Conservation (phyloP, 768 basidiomycete species). For the Suillus variegatus region DNA sequence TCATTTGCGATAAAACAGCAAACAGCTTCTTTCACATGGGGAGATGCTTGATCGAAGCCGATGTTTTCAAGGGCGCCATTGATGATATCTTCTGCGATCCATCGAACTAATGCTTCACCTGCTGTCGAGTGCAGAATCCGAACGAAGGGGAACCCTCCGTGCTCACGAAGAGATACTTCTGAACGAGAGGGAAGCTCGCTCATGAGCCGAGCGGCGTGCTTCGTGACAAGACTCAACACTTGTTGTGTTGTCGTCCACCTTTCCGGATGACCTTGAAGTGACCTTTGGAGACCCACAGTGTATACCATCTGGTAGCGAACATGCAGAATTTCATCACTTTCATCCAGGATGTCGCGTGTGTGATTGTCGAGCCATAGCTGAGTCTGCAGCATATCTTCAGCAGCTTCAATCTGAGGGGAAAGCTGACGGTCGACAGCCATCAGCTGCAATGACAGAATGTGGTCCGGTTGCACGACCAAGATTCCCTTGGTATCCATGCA, state of each 20-base stretch:
- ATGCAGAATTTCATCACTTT: not conserved
- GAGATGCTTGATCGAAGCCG: not conserved
- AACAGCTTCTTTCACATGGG: slow-evolving; percentile 12
- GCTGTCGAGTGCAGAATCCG: slow-evolving; percentile 18
- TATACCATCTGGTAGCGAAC: not conserved
- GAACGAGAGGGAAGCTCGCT: slow-evolving; percentile 10
- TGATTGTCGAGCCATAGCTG: slow-evolving; percentile 11
- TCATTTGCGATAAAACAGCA: slow-evolving; percentile 24
- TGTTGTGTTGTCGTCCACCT: slow-evolving; percentile 28
- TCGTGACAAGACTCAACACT: slow-evolving; percentile 27
- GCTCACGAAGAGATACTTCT: slow-evolving; percentile 17
- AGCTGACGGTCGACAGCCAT: slow-evolving; percentile 44
- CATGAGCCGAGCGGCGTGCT: slow-evolving; percentile 16
- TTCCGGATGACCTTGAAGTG: not conserved
- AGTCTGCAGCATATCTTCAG: slow-evolving; percentile 20
- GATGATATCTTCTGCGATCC: slow-evolving; percentile 15
- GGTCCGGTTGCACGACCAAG: slow-evolving; percentile 54
- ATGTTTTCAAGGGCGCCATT: slow-evolving; percentile 4
- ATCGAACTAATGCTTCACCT: slow-evolving; percentile 10
- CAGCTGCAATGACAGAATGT: slow-evolving; percentile 52
- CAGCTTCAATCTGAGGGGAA: slow-evolving; percentile 10
- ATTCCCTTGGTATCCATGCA: slow-evolving; percentile 44
- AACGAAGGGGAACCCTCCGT: slow-evolving; percentile 11
- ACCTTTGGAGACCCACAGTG: not conserved
- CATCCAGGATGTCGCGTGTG: not conserved